Percentiles rank a stretch among this genome's conserved stretches.
phyloP scores from a whole-genome alignment of 2,329 filamentous ascomycete species.

The Lomentospora prolificans region DNA sequence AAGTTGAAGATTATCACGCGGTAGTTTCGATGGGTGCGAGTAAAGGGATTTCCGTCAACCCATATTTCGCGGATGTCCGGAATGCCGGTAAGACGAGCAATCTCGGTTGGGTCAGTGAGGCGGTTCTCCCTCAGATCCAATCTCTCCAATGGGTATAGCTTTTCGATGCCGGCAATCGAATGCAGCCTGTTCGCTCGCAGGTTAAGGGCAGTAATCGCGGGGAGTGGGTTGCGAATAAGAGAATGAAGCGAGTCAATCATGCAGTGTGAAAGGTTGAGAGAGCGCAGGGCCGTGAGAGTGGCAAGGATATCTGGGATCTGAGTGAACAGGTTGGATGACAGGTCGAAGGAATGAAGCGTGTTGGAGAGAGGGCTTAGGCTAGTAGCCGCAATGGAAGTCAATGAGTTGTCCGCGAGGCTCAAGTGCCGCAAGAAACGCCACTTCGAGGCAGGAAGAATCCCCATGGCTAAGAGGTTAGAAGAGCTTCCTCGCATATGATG shows the following conservation, averaged over 20 bases:
- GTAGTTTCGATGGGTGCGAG: slow-evolving; percentile 75
- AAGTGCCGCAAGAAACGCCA: slow-evolving; percentile 93
- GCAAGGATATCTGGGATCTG: slow-evolving; percentile 89
- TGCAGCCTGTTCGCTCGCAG: slow-evolving; percentile 78
- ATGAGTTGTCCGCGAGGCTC: slow-evolving; percentile 80
- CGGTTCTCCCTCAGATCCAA: slow-evolving; percentile 87
- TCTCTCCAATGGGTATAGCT: slow-evolving; percentile 76
- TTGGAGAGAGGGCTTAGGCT: slow-evolving; percentile 77
- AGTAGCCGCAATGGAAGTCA: slow-evolving; percentile 66
- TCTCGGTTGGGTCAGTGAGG: slow-evolving; percentile 80
- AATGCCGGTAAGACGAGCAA: slow-evolving; percentile 80
- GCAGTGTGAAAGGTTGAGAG: slow-evolving; percentile 88
- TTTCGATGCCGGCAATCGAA: slow-evolving; percentile 83
- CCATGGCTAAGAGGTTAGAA: slow-evolving; percentile 63
- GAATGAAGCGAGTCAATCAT: slow-evolving; percentile 96
- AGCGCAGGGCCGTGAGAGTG: slow-evolving; percentile 75
- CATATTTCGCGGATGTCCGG: slow-evolving; percentile 89
- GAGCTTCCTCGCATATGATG: slow-evolving; percentile 55
- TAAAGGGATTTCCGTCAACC: slow-evolving; percentile 86
- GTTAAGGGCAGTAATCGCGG: slow-evolving; percentile 88
- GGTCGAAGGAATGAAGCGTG: slow-evolving; percentile 81
- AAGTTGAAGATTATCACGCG: slow-evolving; percentile 91
- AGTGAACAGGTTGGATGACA: slow-evolving; percentile 88
- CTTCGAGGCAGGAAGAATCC: slow-evolving; percentile 71
- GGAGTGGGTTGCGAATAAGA: slow-evolving; percentile 72